Evolutionary conservation across 306 rosid genomes (phyloP).

Genomic region (Hippophae rhamnoides): DNA sequence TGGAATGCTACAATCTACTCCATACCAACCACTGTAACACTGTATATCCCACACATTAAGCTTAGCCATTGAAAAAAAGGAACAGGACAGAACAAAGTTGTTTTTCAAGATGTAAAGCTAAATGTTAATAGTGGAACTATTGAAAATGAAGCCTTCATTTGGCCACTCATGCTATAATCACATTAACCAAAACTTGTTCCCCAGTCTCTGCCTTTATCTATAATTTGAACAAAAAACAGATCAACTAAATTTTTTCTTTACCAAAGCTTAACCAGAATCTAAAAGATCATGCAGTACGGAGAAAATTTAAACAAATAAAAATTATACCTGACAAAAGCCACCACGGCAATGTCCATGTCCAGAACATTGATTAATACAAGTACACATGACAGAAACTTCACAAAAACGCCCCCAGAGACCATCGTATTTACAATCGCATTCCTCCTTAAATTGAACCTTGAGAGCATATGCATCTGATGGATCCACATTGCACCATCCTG

Average conservation of each 20-base stretch:
- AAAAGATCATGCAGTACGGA: conserved; percentile 9
- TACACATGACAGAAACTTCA: conserved; percentile 62
- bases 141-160: background rate
- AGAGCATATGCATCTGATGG: conserved; percentile 72
- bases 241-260: background rate
- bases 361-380: conserved; percentile 90
- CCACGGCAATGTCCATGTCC: conserved; percentile 80
- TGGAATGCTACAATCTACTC: conserved; percentile 91
- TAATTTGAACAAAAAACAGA: no score
- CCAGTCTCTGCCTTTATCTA: background rate
- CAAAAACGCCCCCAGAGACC: conserved; percentile 65
- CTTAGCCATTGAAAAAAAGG: conserved; percentile 19
- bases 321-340: conserved; percentile 78
- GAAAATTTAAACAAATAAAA: conserved; percentile 1
- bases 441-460: conserved; percentile 63
- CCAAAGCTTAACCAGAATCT: background rate
- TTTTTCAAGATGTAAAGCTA: background rate
- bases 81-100: conserved; percentile 4
- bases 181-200: background rate
- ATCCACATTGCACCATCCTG: conserved; percentile 95
- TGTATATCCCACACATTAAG: conserved; percentile 34
- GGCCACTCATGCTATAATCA: background rate
- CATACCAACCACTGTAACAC: conserved; percentile 93
- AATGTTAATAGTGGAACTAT: background rate
- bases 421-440: conserved; percentile 87